Conservation (phyloP, 2,329 filamentous ascomycete genomes). For the Penicillium hesseltinei region DNA sequence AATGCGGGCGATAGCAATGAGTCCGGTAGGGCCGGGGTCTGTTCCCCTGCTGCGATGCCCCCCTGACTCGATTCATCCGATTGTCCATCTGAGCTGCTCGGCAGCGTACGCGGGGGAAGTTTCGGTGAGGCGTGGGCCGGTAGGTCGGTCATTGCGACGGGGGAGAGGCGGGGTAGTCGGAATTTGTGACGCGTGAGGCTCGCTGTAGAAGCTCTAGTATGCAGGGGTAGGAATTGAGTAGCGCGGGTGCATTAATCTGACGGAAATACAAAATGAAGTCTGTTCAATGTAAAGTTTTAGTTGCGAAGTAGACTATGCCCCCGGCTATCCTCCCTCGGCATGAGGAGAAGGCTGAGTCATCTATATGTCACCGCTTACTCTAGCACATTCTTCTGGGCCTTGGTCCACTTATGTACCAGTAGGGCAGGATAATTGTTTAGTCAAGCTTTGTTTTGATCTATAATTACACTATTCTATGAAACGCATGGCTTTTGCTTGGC, state of each 20-base stretch:
- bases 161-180: slow-evolving; percentile 12
- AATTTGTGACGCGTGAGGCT: not conserved
- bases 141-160: slow-evolving; percentile 51
- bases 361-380: slow-evolving; percentile 25
- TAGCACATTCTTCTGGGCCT: slow-evolving; percentile 18
- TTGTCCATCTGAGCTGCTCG: slow-evolving; percentile 15
- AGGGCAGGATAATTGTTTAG: not conserved
- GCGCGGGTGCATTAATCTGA: not conserved
- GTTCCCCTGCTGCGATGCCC: slow-evolving; percentile 27
- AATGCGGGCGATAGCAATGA: slow-evolving; percentile 55
- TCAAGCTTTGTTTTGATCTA: not conserved
- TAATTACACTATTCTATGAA: not conserved
- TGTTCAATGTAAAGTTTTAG: slow-evolving; percentile 3
- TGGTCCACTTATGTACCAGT: not conserved
- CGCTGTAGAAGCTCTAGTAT: slow-evolving; percentile 1
- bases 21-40: slow-evolving; percentile 50
- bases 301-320: slow-evolving; percentile 5
- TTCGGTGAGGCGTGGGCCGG: slow-evolving; percentile 55
- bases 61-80: slow-evolving; percentile 21
- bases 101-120: slow-evolving; percentile 42
- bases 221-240: not conserved
- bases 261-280: slow-evolving; percentile 14
- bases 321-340: slow-evolving; percentile 20
- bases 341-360: slow-evolving; percentile 24
- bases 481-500: not conserved